Base-by-base conservation (phyloP, 257 asterid genomes). In the Salvia miltiorrhiza region DNA sequence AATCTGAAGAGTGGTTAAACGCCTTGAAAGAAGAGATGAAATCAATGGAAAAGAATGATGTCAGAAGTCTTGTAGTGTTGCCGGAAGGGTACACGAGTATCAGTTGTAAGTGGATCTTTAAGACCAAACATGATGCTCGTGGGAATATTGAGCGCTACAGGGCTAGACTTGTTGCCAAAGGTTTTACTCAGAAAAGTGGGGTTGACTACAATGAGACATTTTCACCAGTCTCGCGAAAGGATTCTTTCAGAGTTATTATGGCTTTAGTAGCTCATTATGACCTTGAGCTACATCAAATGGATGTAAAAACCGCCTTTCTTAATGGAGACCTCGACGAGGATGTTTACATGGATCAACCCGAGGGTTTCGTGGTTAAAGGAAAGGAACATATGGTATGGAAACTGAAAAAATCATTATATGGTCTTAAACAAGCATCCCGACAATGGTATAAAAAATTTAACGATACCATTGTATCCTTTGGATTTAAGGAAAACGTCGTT, bases 181-280 rank as follows among this genome's bases (percentile, higher is more conserved):
- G 54, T 47, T 47, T 47, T 2, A 47, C 54, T 47, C 54, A 47
- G 11, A 47, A 47, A 19, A 14, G 11, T 9, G 49, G 49, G 9
- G 8, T 35, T 14, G 49, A 60, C 8, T 37, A 35, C 7, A 32
- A 17, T 0, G 65, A 60, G 32, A 60, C 65, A 3, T 59, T 59
- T 20, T 60, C 17, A 0, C 28, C 32, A 9, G 17, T 60, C 7
- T 60, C 65, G 3, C 44, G 44, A 23, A 60, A 60, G 10, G 65
- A 58, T 32, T 58, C 64, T 33, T 20, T 58, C 5, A 58, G 64
- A 58, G 33, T 58, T 58, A 13, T 56, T 16, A 5, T 56, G 41
- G 41, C 63, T 1, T 30, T 56, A 4, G 63, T 56, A 14, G 63
- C 64, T 58, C 64, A 61, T 61, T 61, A 61, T 21, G 35, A 61